phyloP scores from a whole-genome alignment of 192 early-diverging fungal genomes.

The Hyaloraphidium curvatum region DNA sequence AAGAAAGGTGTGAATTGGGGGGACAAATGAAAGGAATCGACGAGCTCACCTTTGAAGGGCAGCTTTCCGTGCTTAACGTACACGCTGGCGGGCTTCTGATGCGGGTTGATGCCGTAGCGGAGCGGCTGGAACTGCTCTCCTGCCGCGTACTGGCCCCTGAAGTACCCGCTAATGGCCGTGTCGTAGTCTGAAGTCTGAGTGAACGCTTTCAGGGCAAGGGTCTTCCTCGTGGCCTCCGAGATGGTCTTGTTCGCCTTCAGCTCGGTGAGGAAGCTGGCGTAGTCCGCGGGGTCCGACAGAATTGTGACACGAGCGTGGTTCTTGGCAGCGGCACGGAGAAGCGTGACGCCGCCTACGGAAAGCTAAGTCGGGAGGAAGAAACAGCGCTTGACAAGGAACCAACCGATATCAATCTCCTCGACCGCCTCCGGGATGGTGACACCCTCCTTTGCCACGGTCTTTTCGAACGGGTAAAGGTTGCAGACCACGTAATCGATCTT shows the following conservation, averaged over 20 bases:
- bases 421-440: slow-evolving; percentile 89
- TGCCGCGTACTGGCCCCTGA: slow-evolving; percentile 69
- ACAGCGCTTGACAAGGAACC: neutral
- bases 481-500: slow-evolving; percentile 91
- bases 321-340: slow-evolving; percentile 96
- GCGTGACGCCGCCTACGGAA: slow-evolving; percentile 73
- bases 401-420: slow-evolving; percentile 96
- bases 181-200: slow-evolving; percentile 93
- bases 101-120: slow-evolving; percentile 95
- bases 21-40: neutral
- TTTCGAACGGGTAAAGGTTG: slow-evolving; percentile 97
- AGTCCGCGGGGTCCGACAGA: slow-evolving; percentile 82
- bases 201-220: slow-evolving; percentile 84
- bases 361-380: neutral
- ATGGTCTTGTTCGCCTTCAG: slow-evolving; percentile 31
- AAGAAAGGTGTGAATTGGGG: neutral
- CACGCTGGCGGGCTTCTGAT: slow-evolving; percentile 94
- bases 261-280: slow-evolving; percentile 56
- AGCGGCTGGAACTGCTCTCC: slow-evolving; percentile 54
- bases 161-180: slow-evolving; percentile 81
- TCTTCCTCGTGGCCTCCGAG: slow-evolving; percentile 48
- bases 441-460: slow-evolving; percentile 69
- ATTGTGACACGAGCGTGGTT: slow-evolving; percentile 92
- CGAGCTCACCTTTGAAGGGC: slow-evolving; percentile 41
- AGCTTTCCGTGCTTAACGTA: slow-evolving; percentile 57